Base-by-base conservation (phyloP, 176 grass and related monocot species). In the Cenchrus fungigraminus region DNA sequence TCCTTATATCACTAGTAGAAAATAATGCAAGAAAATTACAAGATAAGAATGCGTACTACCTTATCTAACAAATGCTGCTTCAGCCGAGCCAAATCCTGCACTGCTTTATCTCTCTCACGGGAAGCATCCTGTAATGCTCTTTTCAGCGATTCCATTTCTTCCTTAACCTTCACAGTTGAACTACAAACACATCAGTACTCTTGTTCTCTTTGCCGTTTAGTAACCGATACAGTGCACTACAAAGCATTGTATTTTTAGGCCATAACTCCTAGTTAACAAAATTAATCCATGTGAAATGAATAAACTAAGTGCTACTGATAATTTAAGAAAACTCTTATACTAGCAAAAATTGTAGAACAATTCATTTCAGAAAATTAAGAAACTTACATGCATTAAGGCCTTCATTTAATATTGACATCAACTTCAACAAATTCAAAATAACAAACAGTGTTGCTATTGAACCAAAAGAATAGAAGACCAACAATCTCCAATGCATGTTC, bases 11-110 rank as follows among this genome's bases (percentile, higher is more conserved):
- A 83, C 55, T 6, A 83, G 50, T 61, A 52, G 13, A 4, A 82
- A 15, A 17, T 19, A 67, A n/a, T 12, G 32, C 28, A 29, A 19
- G 29, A 0, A 37, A 78, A 90, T 11, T 65, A 84, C 53, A 12
- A 72, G 40, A 57, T 51, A 75, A 68, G 29, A 82, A 68, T 83
- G 65, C 19, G 63, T 63, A 29, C 71, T 90, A 83, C 91, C 87
- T 99, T 99, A 82, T 97, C 97, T 57, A 99, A 79, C 76, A 99
- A 88, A 86, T 99, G 97, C 46, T 99, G 92, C 77, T 97, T 99
- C 43, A 99, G 82, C 71, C 97, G 86, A 86, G 84, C 87, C 83
- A 94, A 89, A 88, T 97, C 88, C 83, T 97, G 97, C 77, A 94
- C 59, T 84, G 91, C 89, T 66, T 91, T 94, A 47, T 99, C 97